Conservation (phyloP, 1,139 yeast genomes). For the Debaryomyces nepalensis region DNA sequence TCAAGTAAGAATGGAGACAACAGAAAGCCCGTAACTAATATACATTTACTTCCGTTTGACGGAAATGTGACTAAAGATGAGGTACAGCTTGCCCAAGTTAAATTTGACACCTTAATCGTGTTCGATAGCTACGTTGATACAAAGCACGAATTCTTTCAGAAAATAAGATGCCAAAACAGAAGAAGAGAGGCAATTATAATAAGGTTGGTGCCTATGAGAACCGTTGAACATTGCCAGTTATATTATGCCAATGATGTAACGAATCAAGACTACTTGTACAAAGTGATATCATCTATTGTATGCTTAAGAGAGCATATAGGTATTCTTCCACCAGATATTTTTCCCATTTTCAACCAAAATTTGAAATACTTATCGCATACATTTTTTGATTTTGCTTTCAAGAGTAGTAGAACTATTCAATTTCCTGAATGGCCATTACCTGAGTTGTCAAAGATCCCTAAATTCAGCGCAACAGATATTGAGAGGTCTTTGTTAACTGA, state of each 20-base stretch:
- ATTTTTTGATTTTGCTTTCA: constrained; percentile 57
- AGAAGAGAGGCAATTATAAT: constrained; percentile 57
- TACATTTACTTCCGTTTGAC: constrained; percentile 53
- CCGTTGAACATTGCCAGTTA: constrained; percentile 75
- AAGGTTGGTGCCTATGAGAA: constrained; percentile 73
- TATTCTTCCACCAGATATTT: constrained; percentile 74
- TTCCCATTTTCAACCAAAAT: constrained; percentile 74
- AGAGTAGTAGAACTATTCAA: constrained; percentile 23
- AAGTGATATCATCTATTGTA: constrained; percentile 80
- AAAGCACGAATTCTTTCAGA: constrained; percentile 30
- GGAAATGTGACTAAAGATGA: constrained; percentile 37
- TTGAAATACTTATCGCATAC: constrained; percentile 59
- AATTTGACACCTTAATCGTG: constrained; percentile 67
- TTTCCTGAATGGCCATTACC: constrained; percentile 78
- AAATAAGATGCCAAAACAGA: constrained; percentile 39
- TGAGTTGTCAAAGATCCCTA: constrained; percentile 65
- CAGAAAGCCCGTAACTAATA: constrained; percentile 24
- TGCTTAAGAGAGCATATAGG: constrained; percentile 87
- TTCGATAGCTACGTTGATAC: constrained; percentile 73
- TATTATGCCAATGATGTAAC: constrained; percentile 32
- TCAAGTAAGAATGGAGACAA: constrained; percentile 21
- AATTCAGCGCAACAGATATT: constrained; percentile 71
- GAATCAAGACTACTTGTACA: constrained; percentile 57
- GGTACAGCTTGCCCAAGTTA: constrained; percentile 28
- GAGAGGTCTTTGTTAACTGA: constrained; percentile 80